These are phyloP conservation scores for Sapria himalayana DNA, from an alignment of 345 rosid genomes.

Conservation along the genomic window DNA sequence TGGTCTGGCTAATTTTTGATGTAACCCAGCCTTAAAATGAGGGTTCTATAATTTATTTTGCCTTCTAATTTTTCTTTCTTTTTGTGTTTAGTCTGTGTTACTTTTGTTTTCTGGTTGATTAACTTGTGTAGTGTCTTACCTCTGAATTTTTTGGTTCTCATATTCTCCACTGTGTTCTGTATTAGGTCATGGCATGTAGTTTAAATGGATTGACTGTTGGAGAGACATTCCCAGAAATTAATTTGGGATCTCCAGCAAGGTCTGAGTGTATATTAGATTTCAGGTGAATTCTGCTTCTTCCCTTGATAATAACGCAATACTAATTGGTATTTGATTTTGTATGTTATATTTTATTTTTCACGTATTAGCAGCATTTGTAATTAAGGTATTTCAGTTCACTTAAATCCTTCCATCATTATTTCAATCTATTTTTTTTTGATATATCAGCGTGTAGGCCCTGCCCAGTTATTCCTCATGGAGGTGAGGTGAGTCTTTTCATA, in stretches of 20 bases:
- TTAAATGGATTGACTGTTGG: conserved; percentile 85
- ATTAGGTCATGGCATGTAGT: conserved; percentile 99
- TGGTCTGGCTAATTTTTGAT: no score
- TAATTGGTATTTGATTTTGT: background rate
- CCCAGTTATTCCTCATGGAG: no score
- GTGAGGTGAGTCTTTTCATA: no score
- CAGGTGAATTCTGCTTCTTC: conserved; percentile 14
- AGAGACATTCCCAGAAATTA: conserved; percentile 57
- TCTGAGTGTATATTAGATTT: conserved; percentile 28
- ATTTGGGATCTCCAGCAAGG: conserved; percentile 72
- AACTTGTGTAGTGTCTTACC: background rate
- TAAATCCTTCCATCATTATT: no score
- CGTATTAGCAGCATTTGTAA: background rate
- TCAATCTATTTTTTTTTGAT: no score
- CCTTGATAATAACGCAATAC: background rate
- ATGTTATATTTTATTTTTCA: background rate
- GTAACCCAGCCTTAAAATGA: background rate
- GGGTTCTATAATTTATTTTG: background rate
- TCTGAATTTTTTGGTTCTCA: conserved; percentile 3
- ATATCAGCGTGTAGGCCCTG: no score
- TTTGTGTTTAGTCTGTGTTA: background rate
- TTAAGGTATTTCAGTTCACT: no score
- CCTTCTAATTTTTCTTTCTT: background rate
- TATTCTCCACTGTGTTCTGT: no score
- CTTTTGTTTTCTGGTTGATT: no score